These are phyloP conservation scores for Solioccasus polychromus DNA, from an alignment of 768 basidiomycete species.

Conservation along the genomic window DNA sequence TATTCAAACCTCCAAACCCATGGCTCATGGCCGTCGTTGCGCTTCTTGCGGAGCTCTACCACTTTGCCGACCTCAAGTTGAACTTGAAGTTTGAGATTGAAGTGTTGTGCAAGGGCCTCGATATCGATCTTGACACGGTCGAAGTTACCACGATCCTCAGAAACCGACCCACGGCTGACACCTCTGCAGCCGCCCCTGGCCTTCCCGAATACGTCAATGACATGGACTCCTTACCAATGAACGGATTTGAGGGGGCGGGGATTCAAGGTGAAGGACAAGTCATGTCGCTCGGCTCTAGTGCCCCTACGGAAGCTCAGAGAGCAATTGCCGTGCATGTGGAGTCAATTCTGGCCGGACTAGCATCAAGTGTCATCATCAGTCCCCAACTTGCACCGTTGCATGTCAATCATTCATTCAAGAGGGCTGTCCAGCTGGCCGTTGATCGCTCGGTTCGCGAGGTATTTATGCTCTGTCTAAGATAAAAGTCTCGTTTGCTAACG, in stretches of 20 bases:
- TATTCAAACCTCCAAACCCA: conserved; percentile 96
- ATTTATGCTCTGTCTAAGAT: conserved; percentile 11
- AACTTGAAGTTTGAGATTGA: conserved; percentile 99
- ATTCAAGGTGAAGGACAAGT: conserved; percentile 56
- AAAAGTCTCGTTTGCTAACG: neutral
- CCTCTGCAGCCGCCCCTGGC: conserved; percentile 47
- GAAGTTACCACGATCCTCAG: conserved; percentile 83
- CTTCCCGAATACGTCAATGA: conserved; percentile 79
- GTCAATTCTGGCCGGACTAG: conserved; percentile 67
- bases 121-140: conserved; percentile 80
- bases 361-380: conserved; percentile 73
- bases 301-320: conserved; percentile 62
- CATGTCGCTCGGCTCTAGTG: conserved; percentile 55
- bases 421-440: conserved; percentile 85
- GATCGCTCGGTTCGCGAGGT: conserved; percentile 96
- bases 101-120: conserved; percentile 88
- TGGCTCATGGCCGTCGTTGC: conserved; percentile 97
- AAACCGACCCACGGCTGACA: conserved; percentile 64
- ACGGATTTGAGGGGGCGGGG: conserved; percentile 57
- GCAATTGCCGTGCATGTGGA: conserved; percentile 78
- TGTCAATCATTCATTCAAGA: conserved; percentile 81
- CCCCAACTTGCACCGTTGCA: conserved; percentile 72
- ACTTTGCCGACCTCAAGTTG: conserved; percentile 92
- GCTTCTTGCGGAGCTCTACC: conserved; percentile 92
- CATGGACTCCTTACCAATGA: conserved; percentile 76